phyloP scores from a whole-genome alignment of 2,329 filamentous ascomycete species.

The Botryotinia calthae region DNA sequence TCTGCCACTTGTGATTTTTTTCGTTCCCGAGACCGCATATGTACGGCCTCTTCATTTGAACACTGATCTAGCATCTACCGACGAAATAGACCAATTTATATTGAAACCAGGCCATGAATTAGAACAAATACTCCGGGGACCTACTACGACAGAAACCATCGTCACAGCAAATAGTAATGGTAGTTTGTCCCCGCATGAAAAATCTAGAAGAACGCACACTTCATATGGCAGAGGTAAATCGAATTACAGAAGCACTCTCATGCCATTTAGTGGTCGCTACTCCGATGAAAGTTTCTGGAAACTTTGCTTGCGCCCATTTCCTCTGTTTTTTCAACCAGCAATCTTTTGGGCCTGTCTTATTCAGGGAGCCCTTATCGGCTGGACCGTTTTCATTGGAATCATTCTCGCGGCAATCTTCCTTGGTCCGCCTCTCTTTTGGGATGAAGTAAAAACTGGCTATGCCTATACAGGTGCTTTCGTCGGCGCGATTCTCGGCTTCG shows the following conservation, averaged over 20 bases:
- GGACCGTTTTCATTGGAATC: constrained; percentile 90
- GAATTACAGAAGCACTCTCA: constrained; percentile 58
- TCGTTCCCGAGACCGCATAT: constrained; percentile 84
- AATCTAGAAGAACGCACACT: neutral
- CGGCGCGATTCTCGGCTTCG: constrained; percentile 75
- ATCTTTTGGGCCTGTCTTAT: constrained; percentile 78
- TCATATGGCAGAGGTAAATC: neutral
- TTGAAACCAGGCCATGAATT: constrained; percentile 18
- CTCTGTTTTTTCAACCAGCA: constrained; percentile 78
- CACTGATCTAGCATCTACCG: constrained; percentile 55
- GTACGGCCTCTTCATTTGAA: constrained; percentile 65
- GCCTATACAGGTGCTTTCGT: constrained; percentile 83
- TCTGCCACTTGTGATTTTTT: constrained; percentile 69
- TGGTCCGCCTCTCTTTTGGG: constrained; percentile 76
- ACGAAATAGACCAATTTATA: constrained; percentile 24
- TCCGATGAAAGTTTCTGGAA: constrained; percentile 71
- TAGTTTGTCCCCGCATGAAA: neutral
- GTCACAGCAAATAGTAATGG: constrained; percentile 11
- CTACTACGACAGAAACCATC: constrained; percentile 15
- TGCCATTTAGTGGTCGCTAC: constrained; percentile 78
- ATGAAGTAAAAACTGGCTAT: constrained; percentile 78
- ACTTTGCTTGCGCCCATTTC: constrained; percentile 70
- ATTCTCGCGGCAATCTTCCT: constrained; percentile 81
- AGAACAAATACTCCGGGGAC: constrained; percentile 9
- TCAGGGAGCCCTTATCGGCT: constrained; percentile 88